Base-by-base conservation (phyloP, 2,329 filamentous ascomycete species). In the Volutella citrinella region DNA sequence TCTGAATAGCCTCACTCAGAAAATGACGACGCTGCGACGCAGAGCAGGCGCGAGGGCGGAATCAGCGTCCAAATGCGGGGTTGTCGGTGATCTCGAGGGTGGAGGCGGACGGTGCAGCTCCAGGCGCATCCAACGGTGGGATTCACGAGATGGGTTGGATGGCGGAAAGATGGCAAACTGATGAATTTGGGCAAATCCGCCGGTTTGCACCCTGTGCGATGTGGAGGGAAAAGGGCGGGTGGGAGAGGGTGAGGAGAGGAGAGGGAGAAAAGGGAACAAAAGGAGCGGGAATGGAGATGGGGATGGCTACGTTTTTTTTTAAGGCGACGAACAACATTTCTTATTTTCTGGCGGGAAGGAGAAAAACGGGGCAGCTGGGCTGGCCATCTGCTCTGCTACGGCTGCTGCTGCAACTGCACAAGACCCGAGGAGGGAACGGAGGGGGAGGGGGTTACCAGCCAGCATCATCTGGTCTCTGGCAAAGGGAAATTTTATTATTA, bases 231-330 rank as follows among this genome's bases (percentile, higher is more conserved):
- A 51, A 47, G 46, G 47, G 55, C 46, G 50, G 46, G 42, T 52
- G 47, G 43, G 36, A 30, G 42, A 50, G 42, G 49, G 46, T 47
- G 49, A 38, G 39, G 42, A 36, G 43, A 38, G 44, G 40, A 40
- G 42, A 44, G 36, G 36, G 38, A 42, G 40, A 43, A 42, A 42
- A 38, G 29, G 40, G 38, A 41, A 33, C 44, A 52, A 49, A 45
- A 38, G 41, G 48, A 43, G 49, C 41, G 46, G 45, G 38, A 50
- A 40, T 49, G 43, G 49, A 49, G 46, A 61, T 64, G 66, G 69
- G 66, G 69, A 74, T 71, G 66, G 65, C 64, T 70, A 66, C 66
- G 60, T 64, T 69, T 69, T 71, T 67, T 53, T 70, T 64, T 47
- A 38, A 64, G 57, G 56, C 57, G 51, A 51, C 45, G 59, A 60